Conservation (phyloP, 352 stramenopile species). For the Phytophthora pinifolia region DNA sequence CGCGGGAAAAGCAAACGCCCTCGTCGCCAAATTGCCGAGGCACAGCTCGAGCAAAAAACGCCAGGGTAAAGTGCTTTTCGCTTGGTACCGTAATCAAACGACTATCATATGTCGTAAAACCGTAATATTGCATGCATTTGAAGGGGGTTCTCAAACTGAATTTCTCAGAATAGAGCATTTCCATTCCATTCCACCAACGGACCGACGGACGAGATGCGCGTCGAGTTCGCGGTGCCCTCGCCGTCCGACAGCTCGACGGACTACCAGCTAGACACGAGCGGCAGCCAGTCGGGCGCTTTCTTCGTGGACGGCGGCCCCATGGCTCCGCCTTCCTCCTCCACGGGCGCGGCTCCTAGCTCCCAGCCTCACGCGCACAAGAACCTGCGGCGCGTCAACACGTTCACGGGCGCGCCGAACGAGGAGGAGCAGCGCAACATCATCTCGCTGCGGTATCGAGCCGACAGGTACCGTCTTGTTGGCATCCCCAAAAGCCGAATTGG, state of each 20-base stretch:
- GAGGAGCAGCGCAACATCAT: constrained; percentile 88
- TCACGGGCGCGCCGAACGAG: constrained; percentile 58
- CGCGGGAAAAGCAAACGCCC: constrained; percentile 3
- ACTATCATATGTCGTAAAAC: too few relatives aligned
- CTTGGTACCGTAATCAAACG: too few relatives aligned
- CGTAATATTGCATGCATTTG: too few relatives aligned
- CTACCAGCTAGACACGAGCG: constrained; percentile 67
- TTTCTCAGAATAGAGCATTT: too few relatives aligned
- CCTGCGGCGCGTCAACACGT: constrained; percentile 69
- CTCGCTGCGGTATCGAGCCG: constrained; percentile 80
- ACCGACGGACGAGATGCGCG: constrained; percentile 41
- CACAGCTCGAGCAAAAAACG: too few relatives aligned
- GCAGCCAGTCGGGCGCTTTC: not conserved
- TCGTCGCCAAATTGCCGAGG: constrained; percentile 18
- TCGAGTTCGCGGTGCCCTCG: constrained; percentile 75
- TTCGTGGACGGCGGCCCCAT: constrained; percentile 4
- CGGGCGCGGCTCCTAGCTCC: constrained; percentile 16
- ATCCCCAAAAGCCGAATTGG: not conserved
- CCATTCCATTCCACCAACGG: constrained; percentile 1
- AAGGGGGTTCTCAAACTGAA: too few relatives aligned
- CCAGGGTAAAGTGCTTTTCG: too few relatives aligned
- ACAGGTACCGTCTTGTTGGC: constrained; percentile 40
- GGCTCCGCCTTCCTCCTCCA: not conserved
- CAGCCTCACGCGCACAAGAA: constrained; percentile 33
- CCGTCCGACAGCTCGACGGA: constrained; percentile 53